phyloP scores from a whole-genome alignment of 345 rosid genomes.

The Laguncularia racemosa region DNA sequence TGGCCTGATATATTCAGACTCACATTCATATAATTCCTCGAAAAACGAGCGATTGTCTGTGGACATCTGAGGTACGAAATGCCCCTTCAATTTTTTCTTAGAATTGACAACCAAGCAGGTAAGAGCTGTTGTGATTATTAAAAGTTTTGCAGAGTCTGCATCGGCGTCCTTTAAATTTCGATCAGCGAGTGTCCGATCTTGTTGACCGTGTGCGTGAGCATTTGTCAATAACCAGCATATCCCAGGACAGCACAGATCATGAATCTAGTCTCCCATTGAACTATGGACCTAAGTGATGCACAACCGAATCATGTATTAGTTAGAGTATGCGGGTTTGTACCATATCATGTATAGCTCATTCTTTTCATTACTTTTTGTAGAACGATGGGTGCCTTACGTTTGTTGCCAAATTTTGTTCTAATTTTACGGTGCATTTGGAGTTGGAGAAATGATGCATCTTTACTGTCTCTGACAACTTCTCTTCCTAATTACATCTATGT shows the following conservation, averaged over 20 bases:
- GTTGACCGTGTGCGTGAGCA: constrained; percentile 47
- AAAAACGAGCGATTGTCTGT: constrained; percentile 67
- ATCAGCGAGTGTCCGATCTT: constrained; percentile 48
- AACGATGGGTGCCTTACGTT: no score
- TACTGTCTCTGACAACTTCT: no score
- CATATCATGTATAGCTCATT: no score
- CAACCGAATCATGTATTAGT: no score
- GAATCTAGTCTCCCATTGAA: constrained; percentile 13
- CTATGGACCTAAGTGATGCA: no score
- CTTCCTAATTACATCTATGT: no score
- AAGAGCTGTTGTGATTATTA: background rate
- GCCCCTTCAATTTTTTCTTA: background rate
- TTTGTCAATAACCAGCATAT: constrained; percentile 22
- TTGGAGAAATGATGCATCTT: no score
- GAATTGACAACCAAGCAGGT: background rate
- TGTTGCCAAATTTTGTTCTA: no score
- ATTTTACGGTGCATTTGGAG: no score
- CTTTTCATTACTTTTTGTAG: no score
- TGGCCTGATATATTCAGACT: constrained; percentile 42
- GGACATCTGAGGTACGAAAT: constrained; percentile 77
- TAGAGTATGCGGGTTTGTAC: no score
- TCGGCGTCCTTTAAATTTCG: constrained; percentile 41
- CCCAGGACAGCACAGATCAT: constrained; percentile 40
- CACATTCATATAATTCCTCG: constrained; percentile 97
- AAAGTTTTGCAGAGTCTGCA: constrained; percentile 52